A percentile compares a stretch with the other conserved stretches of the same genome.
phyloP scores from a whole-genome alignment of 2,329 filamentous ascomycete species.

The Daldinia sp. region DNA sequence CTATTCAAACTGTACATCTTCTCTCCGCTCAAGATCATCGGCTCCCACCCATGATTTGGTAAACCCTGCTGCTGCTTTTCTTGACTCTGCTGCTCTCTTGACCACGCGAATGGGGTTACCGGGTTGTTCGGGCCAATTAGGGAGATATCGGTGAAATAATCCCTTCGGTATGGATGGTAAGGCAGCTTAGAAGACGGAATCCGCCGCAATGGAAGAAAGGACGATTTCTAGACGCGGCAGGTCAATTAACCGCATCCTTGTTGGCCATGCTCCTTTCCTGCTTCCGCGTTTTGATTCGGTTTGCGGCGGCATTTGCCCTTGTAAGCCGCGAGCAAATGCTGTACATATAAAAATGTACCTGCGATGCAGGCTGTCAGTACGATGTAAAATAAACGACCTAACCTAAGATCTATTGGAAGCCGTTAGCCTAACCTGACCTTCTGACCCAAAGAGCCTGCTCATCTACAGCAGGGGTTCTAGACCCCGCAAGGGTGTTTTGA shows the following conservation, averaged over 20 bases:
- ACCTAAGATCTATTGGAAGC: constrained; percentile 9
- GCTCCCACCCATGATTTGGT: neutral
- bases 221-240: constrained; percentile 31
- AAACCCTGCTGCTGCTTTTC: neutral
- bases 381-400: neutral
- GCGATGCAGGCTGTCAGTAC: neutral
- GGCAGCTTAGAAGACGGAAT: constrained; percentile 4
- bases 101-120: neutral
- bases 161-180: constrained; percentile 14
- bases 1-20: neutral
- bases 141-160: constrained; percentile 26
- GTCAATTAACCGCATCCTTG: constrained; percentile 27
- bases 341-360: neutral
- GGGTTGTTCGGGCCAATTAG: constrained; percentile 9
- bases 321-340: neutral
- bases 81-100: neutral
- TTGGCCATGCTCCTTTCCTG: constrained; percentile 12
- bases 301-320: constrained; percentile 32
- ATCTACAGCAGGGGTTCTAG: constrained; percentile 24
- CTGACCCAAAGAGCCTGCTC: constrained; percentile 28
- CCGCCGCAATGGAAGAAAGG: constrained; percentile 24
- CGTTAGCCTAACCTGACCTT: constrained; percentile 25
- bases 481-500: constrained; percentile 22
- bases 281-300: constrained; percentile 25
- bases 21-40: neutral